These are phyloP conservation scores for Talinum fruticosum DNA, from an alignment of 148 eudicot genomes.

Conservation along the genomic window DNA sequence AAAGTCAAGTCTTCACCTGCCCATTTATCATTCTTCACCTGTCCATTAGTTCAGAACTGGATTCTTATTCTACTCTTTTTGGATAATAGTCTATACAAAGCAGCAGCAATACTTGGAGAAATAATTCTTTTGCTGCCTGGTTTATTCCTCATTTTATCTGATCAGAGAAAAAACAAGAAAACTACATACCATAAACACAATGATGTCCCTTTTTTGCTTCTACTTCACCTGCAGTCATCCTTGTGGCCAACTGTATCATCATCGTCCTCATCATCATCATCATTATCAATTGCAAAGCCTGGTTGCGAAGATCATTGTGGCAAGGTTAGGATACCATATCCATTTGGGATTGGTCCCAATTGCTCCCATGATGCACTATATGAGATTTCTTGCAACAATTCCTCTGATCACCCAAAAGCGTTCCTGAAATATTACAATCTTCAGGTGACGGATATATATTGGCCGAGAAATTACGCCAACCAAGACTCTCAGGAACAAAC, in stretches of 20 bases:
- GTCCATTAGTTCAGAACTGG: too few species aligned
- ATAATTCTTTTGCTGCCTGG: background rate
- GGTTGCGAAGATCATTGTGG: conserved; percentile 2
- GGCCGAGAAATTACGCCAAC: background rate
- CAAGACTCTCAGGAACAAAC: background rate
- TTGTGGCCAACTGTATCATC: background rate
- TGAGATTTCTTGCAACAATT: conserved; percentile 13
- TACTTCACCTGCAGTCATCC: background rate
- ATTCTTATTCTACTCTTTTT: too few species aligned
- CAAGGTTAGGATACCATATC: background rate
- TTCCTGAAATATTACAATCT: background rate
- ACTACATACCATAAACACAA: background rate
- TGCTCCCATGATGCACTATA: background rate
- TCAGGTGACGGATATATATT: conserved; percentile 11
- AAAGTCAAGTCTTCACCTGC: too few species aligned
- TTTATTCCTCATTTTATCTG: background rate
- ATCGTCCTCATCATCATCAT: too few species aligned
- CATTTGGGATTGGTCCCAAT: background rate
- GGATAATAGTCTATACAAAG: too few species aligned
- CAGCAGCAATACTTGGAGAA: background rate
- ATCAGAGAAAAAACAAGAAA: background rate
- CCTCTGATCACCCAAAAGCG: conserved; percentile 2
- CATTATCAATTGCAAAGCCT: background rate
- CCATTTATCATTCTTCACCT: too few species aligned
- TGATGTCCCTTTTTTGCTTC: background rate